These are phyloP conservation scores for Limnanthes douglasii DNA, from an alignment of 345 rosid genomes.

Conservation along the genomic window DNA sequence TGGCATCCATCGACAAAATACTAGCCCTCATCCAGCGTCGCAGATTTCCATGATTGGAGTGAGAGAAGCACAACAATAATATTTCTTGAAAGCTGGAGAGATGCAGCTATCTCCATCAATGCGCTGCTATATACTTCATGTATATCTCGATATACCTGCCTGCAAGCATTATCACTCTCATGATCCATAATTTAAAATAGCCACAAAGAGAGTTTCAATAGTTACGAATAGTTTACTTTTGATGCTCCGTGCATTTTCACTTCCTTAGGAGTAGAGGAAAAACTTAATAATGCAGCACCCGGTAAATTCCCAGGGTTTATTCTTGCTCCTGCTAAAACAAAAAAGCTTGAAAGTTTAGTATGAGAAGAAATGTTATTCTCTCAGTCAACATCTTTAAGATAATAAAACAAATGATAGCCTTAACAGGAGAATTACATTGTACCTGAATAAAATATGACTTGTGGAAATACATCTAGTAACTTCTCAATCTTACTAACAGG, in stretches of 20 bases:
- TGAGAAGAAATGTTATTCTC: too few relatives aligned
- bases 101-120: slow-evolving; percentile 47
- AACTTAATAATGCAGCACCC: slow-evolving; percentile 70
- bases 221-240: slow-evolving; percentile 25
- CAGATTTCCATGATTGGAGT: slow-evolving; percentile 83
- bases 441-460: slow-evolving; percentile 73
- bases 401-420: too few relatives aligned
- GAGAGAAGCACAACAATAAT: slow-evolving; percentile 65
- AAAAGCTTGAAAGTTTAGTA: slow-evolving; percentile 8
- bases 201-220: slow-evolving; percentile 5
- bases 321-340: slow-evolving; percentile 45
- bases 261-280: slow-evolving; percentile 39
- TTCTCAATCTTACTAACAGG: slow-evolving; percentile 77
- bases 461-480: slow-evolving; percentile 79
- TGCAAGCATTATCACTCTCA: slow-evolving; percentile 10
- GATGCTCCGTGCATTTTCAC: slow-evolving; percentile 25
- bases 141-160: slow-evolving; percentile 36
- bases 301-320: slow-evolving; percentile 38
- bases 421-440: slow-evolving; percentile 1
- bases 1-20: slow-evolving; percentile 30
- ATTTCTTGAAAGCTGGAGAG: slow-evolving; percentile 78
- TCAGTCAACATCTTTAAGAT: too few relatives aligned
- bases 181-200: slow-evolving; percentile 7
- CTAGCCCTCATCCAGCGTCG: slow-evolving; percentile 63
- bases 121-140: slow-evolving; percentile 45